Conservation (phyloP, 805 yeast species). For the Cyberlindnera bimundalis region DNA sequence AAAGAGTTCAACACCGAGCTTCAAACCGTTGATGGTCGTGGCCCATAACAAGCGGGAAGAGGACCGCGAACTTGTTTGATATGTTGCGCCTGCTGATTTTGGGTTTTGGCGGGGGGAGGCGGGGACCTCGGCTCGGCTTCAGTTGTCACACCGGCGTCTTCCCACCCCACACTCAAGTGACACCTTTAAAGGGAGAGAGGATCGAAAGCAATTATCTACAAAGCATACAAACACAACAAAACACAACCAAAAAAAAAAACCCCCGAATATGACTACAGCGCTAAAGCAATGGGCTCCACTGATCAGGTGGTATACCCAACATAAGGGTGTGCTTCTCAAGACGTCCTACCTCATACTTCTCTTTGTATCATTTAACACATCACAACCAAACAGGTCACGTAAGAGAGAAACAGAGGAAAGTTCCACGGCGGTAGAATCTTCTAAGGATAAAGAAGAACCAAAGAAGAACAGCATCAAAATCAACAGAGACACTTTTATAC, state of each 20-base stretch:
- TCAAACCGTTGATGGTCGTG: background rate
- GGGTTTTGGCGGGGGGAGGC: background rate
- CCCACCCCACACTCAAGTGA: no score
- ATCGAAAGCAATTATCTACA: no score
- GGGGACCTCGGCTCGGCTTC: constrained; percentile 1
- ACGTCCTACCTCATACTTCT: constrained; percentile 26
- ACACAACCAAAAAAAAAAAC: no score
- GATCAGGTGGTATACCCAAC: constrained; percentile 25
- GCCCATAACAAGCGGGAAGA: background rate
- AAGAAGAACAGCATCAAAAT: constrained; percentile 5
- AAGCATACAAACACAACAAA: background rate
- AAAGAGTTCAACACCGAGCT: constrained; percentile 10
- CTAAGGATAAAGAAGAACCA: constrained; percentile 1
- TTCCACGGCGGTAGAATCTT: background rate
- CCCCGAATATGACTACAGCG: no score
- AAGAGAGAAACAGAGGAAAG: constrained; percentile 2
- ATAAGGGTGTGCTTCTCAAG: constrained; percentile 26
- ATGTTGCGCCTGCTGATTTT: no score
- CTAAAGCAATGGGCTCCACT: constrained; percentile 8
- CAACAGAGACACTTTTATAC: constrained; percentile 14
- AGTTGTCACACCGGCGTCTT: no score
- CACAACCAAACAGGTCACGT: constrained; percentile 10
- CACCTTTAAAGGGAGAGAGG: no score
- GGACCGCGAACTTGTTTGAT: background rate
- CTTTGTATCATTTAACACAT: constrained; percentile 25